Base-by-base conservation (phyloP, 257 asterid species). In the Vinca minor region DNA sequence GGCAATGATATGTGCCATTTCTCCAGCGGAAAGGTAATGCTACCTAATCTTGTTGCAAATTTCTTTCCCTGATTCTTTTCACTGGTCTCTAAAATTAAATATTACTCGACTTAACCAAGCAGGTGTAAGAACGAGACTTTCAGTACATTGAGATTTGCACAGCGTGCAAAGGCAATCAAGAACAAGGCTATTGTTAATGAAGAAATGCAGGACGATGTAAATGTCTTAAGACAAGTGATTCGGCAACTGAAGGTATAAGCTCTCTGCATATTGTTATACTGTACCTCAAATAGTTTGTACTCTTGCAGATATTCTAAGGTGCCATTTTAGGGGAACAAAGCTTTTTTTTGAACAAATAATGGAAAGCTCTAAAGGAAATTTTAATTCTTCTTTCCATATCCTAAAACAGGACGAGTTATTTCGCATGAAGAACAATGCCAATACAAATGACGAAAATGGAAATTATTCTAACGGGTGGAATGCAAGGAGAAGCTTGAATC, bases 151-250 rank as follows among this genome's bases (percentile, higher is more conserved):
- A 85, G 97, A 82, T 93, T 93, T 77, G 99, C 99, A 49, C 97
- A 93, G 69, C 94, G 99, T 35, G 99, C 99, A 35, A 93, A 93
- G 83, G 96, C 97, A 68, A 87, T 93, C 68, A 93, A 85, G 86
- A 93, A 93, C 71, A 89, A 84, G 82, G 97, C 99, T 70, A 76
- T 77, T 62, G 72, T 87, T 29, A 93, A 93, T 63, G 99, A 93
- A 82, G 99, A 89, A 78, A 83, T 87, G 96, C 97, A 87, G 74
- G 92, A 90, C 65, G 96, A 93, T 73, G 97, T 93, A 45, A 87
- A 83, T 71, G 88, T 84, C 63, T 73, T 93, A 78, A 84, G 95
- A 74, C 88, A 80, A 75, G 90, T 85, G 62, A 89, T 93, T 73
- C 88, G 91, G 64, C 92, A 93, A 69, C 79, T 93, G 72, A 89